phyloP scores from a whole-genome alignment of 2,329 filamentous ascomycete genomes.

The Coleophoma eucalyptorum region DNA sequence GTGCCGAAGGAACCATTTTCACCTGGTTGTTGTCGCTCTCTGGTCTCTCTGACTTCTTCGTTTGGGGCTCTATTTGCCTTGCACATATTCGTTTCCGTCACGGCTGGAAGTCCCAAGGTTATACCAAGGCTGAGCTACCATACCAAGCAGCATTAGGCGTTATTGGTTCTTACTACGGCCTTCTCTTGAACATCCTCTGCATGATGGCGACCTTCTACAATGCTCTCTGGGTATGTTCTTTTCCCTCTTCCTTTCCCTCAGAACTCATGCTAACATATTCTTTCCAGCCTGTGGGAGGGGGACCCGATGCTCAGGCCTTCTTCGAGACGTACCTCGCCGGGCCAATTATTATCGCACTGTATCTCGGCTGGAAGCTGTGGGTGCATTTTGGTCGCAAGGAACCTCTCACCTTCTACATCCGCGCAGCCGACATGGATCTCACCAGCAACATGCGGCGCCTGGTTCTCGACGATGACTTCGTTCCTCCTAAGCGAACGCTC shows the following conservation, averaged over 20 bases:
- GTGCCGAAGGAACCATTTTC: slow-evolving; percentile 42
- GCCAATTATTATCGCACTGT: slow-evolving; percentile 49
- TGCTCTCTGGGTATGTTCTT: slow-evolving; percentile 28
- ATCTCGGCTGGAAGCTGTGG: slow-evolving; percentile 47
- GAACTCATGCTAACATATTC: slow-evolving; percentile 31
- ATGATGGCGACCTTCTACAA: slow-evolving; percentile 49
- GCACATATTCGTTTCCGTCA: slow-evolving; percentile 61
- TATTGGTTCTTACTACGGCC: slow-evolving; percentile 62
- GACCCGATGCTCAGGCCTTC: slow-evolving; percentile 43
- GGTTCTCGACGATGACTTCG: slow-evolving; percentile 22
- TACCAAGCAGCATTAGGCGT: slow-evolving; percentile 43
- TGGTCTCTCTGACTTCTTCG: slow-evolving; percentile 67
- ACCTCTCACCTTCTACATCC: slow-evolving; percentile 3
- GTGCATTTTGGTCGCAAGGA: background rate
- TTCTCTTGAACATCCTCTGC: slow-evolving; percentile 63
- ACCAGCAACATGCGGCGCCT: slow-evolving; percentile 9
- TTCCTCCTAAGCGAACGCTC: slow-evolving; percentile 29
- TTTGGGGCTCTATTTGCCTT: slow-evolving; percentile 64
- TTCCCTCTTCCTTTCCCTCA: slow-evolving; percentile 31
- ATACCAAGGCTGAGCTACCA: slow-evolving; percentile 39
- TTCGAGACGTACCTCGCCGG: slow-evolving; percentile 54
- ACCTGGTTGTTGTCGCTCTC: slow-evolving; percentile 65
- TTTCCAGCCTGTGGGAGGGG: slow-evolving; percentile 39
- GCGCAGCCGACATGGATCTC: slow-evolving; percentile 14
- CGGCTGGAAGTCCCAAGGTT: slow-evolving; percentile 55